Evolutionary conservation across 371 early-diverging fungal genomes (phyloP), one percentile per base, ranked within the genome.

Genomic region (Mucor mucedo): DNA sequence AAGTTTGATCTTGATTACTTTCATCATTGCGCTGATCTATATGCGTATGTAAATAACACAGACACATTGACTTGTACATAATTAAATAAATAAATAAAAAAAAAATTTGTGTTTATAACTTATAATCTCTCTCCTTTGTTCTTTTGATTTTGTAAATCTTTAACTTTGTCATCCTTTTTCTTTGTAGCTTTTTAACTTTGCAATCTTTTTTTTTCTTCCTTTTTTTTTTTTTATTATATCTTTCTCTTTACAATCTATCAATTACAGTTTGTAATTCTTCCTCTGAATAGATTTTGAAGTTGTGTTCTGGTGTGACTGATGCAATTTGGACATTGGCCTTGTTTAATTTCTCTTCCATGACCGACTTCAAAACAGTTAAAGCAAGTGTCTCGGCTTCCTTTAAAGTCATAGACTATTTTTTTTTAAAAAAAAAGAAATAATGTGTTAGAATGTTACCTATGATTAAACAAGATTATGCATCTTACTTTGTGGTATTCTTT

Each of bases 341-440:
- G 75, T 84, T 96, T 49, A 99, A 87, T 84, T 98, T 98, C 76
- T 99, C 99, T 80, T 99, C 99, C 99, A 99, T 99, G 30, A 99
- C 99, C 68, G 97, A 94, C 84, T 99, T 98, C 44, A 99, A 84
- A n/a, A 99, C 95, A 77, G 92, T 95, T 60, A 99, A 89, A 14
- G 97, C 89, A 64, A 96, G 76, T 5, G 84, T 82, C 68, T 97
- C 91, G 3, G 97, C 97, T 73, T 98, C 96, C 14, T 87, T 81
- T 64, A 97, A 74, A 4, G 92, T 91, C 73, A 96, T 86, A 6
- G 91, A 89, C 84, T 92, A 69, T 10, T 28, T n/a, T 14, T 10
- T 21, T 21, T 21, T 21, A 27, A 27, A 50, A 9, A 38, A 38
- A 53, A 28, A 47, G 27, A 16, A 45, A 7, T 16, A 62, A n/a